Base-by-base conservation (phyloP, 2,329 filamentous ascomycete genomes). In the Xylaria arbuscula region DNA sequence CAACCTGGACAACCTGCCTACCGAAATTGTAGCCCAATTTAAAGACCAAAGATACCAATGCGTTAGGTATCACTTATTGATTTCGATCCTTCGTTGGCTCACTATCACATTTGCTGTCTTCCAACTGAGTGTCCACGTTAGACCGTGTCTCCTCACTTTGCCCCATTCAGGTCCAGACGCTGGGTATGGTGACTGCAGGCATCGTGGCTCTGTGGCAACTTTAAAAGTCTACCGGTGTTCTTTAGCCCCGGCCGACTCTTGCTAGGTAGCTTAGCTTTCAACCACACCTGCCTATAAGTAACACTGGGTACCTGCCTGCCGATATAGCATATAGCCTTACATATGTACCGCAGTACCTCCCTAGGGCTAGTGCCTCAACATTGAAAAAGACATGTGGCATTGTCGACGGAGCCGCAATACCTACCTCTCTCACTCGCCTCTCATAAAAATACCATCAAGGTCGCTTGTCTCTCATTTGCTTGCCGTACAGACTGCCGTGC, bases 381-480 rank as follows among this genome's bases (percentile, higher is more conserved):
- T 64, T 38, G 40, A 70, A 74, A 74, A 77, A 73, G 72, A 76
- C 72, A 78, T 78, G 76, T 78, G 76, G 75, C 76, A 73, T 76
- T 71, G 76, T 75, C 75, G 68, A 75, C 66, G 45, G 55, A 62
- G 53, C 50, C 63, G 62, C 62, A 65, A 28, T 68, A 64, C 45
- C 67, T 64, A 54, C 64, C 32, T 54, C 51, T 66, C 62, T 36
- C 47, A 28, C 58, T 57, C 40, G 62, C 45, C 3, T 53, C 7
- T 34, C 32, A 72, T 64, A 64, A 62, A 56, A 55, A 58, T 55
- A 63, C 58, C 66, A 65, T 58, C 57, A 67, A 50, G 56, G 61
- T 61, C 62, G 40, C 51, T 53, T 57, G 28, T 58, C 42, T 62
- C 72, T 53, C 56, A 32, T 36, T 42, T 57, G 11, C 50, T 24